phyloP scores from a whole-genome alignment of 176 grass and related monocot species.

The Cenchrus americanus region DNA sequence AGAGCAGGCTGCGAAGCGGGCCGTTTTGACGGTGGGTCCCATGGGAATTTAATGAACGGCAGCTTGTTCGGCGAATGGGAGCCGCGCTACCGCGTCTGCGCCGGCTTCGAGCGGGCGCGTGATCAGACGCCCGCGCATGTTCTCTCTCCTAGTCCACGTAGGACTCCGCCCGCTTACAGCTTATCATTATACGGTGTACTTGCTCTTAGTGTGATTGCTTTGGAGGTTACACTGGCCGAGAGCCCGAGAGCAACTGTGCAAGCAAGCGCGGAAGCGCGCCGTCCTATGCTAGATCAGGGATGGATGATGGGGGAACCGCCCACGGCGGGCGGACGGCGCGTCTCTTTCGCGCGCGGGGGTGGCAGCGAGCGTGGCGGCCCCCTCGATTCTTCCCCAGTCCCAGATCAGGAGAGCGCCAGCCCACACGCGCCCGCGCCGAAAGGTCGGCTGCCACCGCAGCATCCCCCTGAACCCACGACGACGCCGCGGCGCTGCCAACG shows the following conservation, averaged over 20 bases:
- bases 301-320: not conserved
- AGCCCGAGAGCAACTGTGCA: not conserved
- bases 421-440: not conserved
- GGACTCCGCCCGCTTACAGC: too few species aligned
- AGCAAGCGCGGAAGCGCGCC: not conserved
- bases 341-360: not conserved
- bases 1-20: too few species aligned
- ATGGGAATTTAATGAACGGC: too few species aligned
- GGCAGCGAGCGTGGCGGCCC: not conserved
- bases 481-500: not conserved
- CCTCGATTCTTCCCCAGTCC: not conserved
- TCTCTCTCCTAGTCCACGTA: too few species aligned
- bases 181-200: too few species aligned
- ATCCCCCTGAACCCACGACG: not conserved
- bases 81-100: too few species aligned
- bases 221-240: too few species aligned
- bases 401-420: not conserved
- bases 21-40: too few species aligned
- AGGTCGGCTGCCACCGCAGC: not conserved
- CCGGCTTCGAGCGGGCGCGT: too few species aligned
- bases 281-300: not conserved
- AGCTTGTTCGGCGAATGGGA: too few species aligned
- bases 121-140: too few species aligned
- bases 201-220: too few species aligned
- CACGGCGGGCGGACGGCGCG: slow-evolving; percentile 14